Evolutionary conservation across 2,329 filamentous ascomycete species (phyloP), one percentile per base, ranked within the genome.

Genomic region (Trichoderma breve): DNA sequence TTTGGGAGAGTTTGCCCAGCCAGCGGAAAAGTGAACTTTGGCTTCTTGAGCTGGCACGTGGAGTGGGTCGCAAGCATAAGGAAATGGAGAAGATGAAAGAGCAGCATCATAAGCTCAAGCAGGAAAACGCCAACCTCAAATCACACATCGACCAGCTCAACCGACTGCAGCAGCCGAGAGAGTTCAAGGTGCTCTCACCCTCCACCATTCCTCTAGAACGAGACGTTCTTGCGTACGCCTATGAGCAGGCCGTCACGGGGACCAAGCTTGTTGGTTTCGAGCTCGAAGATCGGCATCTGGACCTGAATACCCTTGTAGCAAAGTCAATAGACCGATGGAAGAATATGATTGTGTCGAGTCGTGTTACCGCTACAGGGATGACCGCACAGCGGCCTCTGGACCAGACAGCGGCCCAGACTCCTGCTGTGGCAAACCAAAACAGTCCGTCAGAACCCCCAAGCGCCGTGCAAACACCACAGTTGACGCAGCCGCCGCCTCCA

Each of bases 1-100:
- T 93, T 55, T 98, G 95, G 95, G 88, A 88, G 66, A 84, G 84
- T 2, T 84, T 96, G 30, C 82, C 90, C 0, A 74, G 80, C 2
- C 86, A 88, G 43, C 85, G 88, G 26, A 86, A 87, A 67, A 84
- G 84, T 30, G 88, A 90, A 74, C 83, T 91, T 7, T 91, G 89
- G 89, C 81, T 85, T 6, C 78, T 91, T 43, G 89, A 91, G 77
- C 81, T 91, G 51, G 89, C 89, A 0, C 83, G 89, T n/a, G 84
- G 85, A 34, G 83, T 91, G 2, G 87, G 88, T 6, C 81, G 85
- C 71, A 88, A 86, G 74, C 84, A 89, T 73, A 88, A 88, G 70
- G 86, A 89, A 71, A 80, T 85, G 4, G 84, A 87, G 57, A 84
- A 83, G 65, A 80, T 89, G 73, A 86, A 85, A 72, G 83, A 87